Conservation (phyloP, 257 asterid species). For the Craterostigma plantagineum region DNA sequence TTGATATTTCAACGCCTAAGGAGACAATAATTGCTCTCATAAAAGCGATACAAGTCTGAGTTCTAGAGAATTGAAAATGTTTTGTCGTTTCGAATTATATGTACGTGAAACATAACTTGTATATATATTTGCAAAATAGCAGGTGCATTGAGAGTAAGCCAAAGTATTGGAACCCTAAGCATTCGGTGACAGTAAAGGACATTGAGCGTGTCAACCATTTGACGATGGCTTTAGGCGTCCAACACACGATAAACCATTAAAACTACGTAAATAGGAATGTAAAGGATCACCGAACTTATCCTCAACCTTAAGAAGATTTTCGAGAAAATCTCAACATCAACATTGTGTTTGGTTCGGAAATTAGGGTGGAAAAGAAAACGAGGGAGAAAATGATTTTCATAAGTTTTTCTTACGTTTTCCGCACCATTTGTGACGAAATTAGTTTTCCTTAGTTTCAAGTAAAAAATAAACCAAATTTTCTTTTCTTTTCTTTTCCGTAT, state of each 20-base stretch:
- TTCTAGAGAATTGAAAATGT: not conserved
- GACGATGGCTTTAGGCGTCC: conserved; percentile 32
- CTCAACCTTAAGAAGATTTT: conserved; percentile 43
- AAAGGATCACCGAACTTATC: conserved; percentile 27
- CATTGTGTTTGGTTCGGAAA: too few relatives aligned
- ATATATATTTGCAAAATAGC: conserved; percentile 3
- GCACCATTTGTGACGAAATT: too few relatives aligned
- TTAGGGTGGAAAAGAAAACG: too few relatives aligned
- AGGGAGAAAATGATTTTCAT: too few relatives aligned
- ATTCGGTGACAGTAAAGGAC: conserved; percentile 30
- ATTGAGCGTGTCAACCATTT: conserved; percentile 28
- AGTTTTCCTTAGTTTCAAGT: too few relatives aligned
- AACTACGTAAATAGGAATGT: conserved; percentile 28
- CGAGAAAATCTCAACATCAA: conserved; percentile 23
- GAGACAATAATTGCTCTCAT: conserved; percentile 36
- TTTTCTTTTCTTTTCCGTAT: too few relatives aligned
- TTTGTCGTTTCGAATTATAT: not conserved
- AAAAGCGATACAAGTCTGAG: conserved; percentile 34
- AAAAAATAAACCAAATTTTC: too few relatives aligned
- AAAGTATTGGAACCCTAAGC: conserved; percentile 45
- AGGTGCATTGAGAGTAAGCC: conserved; percentile 59
- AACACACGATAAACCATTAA: conserved; percentile 47
- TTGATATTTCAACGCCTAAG: conserved; percentile 28
- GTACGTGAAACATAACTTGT: not conserved
- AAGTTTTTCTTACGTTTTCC: too few relatives aligned